Evolutionary conservation across 805 yeast species (phyloP), one percentile per base, ranked within the genome.

Genomic region (Saccharomycopsis vini): DNA sequence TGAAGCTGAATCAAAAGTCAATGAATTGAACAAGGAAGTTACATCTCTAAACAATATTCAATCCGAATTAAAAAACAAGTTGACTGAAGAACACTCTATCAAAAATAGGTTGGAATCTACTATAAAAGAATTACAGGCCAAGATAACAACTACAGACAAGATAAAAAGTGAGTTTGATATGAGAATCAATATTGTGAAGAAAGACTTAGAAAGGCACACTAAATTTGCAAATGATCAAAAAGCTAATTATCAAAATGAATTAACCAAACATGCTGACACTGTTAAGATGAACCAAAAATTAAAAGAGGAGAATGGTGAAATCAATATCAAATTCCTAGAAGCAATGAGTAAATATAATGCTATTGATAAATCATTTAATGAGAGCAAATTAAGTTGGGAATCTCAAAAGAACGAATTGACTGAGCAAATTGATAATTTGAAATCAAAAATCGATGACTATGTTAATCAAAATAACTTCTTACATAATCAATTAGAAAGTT

Each of bases 401-500:
- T 37, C 62, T 3, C 74, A 73, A 52, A 68, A 61, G 52, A 35
- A 54, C 2, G 57, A 60, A 1, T 59, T 68, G 22, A 76, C 72
- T 43, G 71, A 67, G 35, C 75, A 76, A 43, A 55, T 81, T 36
- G 66, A 62, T n/a, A 50, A 58, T 19, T 61, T 72, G 6, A 68
- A 66, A 19, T 52, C 60, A 3, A 72, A 77, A 48, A 54, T 73
- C 21, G 68, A 72, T 19, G 88, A 79, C 42, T 61, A 84, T 31
- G 64, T 73, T 12, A 67, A 74, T n/a, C 94, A 85, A 56, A 83
- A 85, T 56, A 66, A 73, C 39, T 66, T 84, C 4, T 63, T 86
- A 15, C 71, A 80, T 47, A 79, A 77, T 50, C 92, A 85, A 58
- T 60, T 87, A 22, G 90, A 81, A 46, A 52, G 57, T 7, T 42